These are phyloP conservation scores for Lithospermum erythrorhizon DNA, from an alignment of 257 asterid species.

Conservation along the genomic window DNA sequence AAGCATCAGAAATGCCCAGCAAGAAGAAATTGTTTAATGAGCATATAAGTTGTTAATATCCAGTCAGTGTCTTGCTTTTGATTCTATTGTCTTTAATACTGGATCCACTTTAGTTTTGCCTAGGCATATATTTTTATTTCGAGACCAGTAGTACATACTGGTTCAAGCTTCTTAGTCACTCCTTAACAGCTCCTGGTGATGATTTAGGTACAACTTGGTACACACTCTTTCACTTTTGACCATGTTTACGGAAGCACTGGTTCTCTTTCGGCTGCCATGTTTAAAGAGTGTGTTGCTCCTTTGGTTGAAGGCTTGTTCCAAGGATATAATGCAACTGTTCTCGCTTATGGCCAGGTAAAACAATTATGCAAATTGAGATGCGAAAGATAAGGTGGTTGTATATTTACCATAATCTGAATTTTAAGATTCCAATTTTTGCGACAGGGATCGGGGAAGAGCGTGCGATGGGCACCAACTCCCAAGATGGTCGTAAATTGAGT, in stretches of 20 bases:
- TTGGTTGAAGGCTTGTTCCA: conserved; percentile 93
- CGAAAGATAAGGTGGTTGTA: not conserved
- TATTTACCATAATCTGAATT: conserved; percentile 1
- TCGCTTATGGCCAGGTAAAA: conserved; percentile 95
- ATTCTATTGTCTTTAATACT: too few species aligned
- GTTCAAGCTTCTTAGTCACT: not conserved
- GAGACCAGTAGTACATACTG: not conserved
- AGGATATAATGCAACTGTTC: conserved; percentile 98
- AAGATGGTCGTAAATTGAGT: conserved; percentile 68
- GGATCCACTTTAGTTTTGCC: too few species aligned
- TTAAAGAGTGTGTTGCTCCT: conserved; percentile 90
- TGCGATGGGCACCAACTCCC: conserved; percentile 75
- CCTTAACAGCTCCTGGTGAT: not conserved
- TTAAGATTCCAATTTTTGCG: conserved; percentile 32
- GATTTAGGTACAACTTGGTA: conserved; percentile 76
- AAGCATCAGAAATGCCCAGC: too few species aligned
- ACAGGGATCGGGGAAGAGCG: conserved; percentile 99
- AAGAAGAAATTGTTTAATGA: too few species aligned
- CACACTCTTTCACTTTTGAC: conserved; percentile 93
- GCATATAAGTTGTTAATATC: too few species aligned
- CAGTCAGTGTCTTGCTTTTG: too few species aligned
- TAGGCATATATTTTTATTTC: too few species aligned
- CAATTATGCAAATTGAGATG: not conserved
- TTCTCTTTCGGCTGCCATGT: conserved; percentile 77
- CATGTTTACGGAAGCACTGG: conserved; percentile 86